phyloP scores from a whole-genome alignment of 129 eudicot genomes.

The Helichrysum umbraculigerum region DNA sequence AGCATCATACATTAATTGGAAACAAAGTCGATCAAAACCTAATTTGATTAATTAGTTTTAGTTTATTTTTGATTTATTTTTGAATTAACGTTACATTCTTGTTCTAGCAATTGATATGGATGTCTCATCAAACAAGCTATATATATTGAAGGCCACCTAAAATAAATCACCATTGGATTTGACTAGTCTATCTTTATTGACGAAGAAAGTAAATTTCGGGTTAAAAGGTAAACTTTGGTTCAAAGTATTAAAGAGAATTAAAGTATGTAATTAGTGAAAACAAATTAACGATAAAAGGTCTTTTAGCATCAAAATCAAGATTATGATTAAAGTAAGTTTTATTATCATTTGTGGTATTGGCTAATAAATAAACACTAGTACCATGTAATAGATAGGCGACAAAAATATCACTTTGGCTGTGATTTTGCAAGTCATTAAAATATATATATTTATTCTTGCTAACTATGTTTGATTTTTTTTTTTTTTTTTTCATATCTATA shows the following conservation, averaged over 20 bases:
- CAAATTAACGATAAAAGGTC: neutral
- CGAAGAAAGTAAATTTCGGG: neutral
- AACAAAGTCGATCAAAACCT: neutral
- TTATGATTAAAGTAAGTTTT: neutral
- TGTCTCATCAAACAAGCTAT: slow-evolving; percentile 19
- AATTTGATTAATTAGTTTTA: neutral
- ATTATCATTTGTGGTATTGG: neutral
- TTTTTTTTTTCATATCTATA: neutral
- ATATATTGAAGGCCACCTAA: neutral
- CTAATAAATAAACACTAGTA: neutral
- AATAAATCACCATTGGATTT: neutral
- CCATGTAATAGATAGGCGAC: neutral
- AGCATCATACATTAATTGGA: neutral
- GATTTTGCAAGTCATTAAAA: neutral
- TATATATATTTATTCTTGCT: neutral
- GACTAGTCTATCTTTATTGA: neutral
- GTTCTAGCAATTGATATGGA: slow-evolving; percentile 7
- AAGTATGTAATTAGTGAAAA: neutral
- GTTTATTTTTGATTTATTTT: too few relatives aligned
- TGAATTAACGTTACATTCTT: neutral
- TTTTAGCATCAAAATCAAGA: neutral
- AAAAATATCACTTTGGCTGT: neutral
- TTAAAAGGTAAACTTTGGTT: slow-evolving; percentile 11
- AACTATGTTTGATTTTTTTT: neutral
- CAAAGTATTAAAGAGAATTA: neutral